Evolutionary conservation across 2,329 filamentous ascomycete species (phyloP), one percentile per base, ranked within the genome.

Genomic region (Penicillium digitatum): DNA sequence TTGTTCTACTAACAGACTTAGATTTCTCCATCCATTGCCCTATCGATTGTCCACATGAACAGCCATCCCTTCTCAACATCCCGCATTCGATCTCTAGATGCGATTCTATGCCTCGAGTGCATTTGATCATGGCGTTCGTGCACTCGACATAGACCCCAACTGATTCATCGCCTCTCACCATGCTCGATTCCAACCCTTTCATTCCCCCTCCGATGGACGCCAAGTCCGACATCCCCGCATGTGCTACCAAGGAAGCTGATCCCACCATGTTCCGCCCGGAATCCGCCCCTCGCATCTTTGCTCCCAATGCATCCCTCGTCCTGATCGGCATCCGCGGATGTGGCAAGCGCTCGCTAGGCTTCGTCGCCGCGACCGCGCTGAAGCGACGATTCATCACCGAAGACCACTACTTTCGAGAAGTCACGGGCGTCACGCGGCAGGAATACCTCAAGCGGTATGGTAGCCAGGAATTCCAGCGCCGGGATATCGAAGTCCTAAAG

Each of bases 371-470:
- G 16, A 70, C 74, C 0, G 74, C 74, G 16, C 62, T 77, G 38
- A 75, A 74, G 42, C 67, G 74, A 48, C 71, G 73, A 29, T 76
- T 76, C 44, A 71, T 77, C 22, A 77, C 74, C 9, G 74, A 76
- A 59, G 74, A 77, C 53, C 72, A 76, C 56, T 77, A 72, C 56
- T 77, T 77, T 54, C 73, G 72, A 44, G 72, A 72, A 39, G 60
- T 71, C n/a, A 76, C 74, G 3, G 74, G 74, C 3, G 51, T 72
- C 29, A 72, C 74, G 32, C 70, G 74, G 44, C 73, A 76, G 52
- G 74, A 76, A 49, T 77, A 72, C 43, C 65, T 77, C 34, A 72
- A 72, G 58, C 58, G 59, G 20, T 64, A 72, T 55, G 74, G 74
- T 29, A 72, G 70, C 54, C 74, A 75, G 50, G 70, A 74, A 46